Evolutionary conservation across 2,329 filamentous ascomycete genomes (phyloP), one percentile per base, ranked within the genome.

Genomic region (Apiospora hydei): DNA sequence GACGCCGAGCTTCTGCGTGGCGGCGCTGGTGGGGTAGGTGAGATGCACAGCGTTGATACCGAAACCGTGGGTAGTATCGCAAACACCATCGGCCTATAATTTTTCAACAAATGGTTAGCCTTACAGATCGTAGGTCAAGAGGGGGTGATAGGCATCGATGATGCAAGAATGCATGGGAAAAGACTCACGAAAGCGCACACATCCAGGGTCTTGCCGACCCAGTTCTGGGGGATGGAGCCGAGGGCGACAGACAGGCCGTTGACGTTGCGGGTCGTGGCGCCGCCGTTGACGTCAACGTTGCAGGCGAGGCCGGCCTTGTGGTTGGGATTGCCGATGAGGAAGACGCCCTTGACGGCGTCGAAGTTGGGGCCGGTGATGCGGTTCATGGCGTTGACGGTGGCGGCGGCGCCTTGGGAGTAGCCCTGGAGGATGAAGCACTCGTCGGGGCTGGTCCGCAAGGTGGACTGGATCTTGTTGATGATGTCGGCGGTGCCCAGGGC

Each of bases 341-440:
- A 72, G 7, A 53, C 71, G 21, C 71, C 71, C 69, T 71, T 72
- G 34, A 72, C 71, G 24, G 71, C 71, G 47, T 71, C 43, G 51
- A 70, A 70, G 24, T 8, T 21, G 66, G 61, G 47, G 34, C 69
- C 71, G 3, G 64, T 71, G 47, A 72, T 30, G 26, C 64, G 61
- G 30, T 47, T 14, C 38, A 72, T 57, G 18, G 71, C 71, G 64
- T 72, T 71, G 41, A 71, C 69, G 8, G 69, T 71, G 30, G 71
- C 71, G 41, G 71, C 69, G 18, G 71, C 71, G 41, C 71, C 71
- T 47, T 72, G 71, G 7, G 71, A 72, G 64, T 72, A 72, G 49
- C 71, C 71, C 69, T 72, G 57, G 4, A 72, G 66, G 49, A 72
- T 70, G 49, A 72, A 70, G 49, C 71, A 72, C 30, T 72, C 71